Base-by-base conservation (phyloP, 1,139 yeast genomes). In the Suhomyces coccinellae region DNA sequence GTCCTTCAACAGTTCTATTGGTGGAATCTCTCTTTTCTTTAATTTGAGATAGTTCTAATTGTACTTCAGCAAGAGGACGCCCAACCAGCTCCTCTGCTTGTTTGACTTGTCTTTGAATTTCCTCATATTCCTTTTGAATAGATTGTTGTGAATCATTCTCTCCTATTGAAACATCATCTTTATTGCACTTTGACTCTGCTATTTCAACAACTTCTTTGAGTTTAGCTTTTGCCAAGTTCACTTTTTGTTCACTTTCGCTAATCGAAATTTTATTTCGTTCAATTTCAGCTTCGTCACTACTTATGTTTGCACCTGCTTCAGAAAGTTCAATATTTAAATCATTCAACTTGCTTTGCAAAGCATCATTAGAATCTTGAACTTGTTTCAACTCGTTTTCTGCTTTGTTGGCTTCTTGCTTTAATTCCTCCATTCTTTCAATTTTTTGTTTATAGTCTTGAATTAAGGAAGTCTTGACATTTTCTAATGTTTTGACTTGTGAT, bases 11-110 rank as follows among this genome's bases (percentile, higher is more conserved):
- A 2, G 56, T 60, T 8, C 54, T 54, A 36, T 65, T 63, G 1
- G 75, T 62, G 6, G 58, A 58, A 13, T 67, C 74, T 38, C 56
- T 67, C 55, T 48, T 60, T 40, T 43, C 51, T 32, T 64, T 63
- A 17, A 61, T 58, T 3, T 48, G 43, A 7, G 62, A 49, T 16
- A 72, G 56, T 32, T 71, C 71, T 10, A 48, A 49, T 45, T 71
- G 73, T 3, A 74, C 70, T 28, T 70, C 75, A 40, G 70, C 76
- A 37, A 65, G 62, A 0, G 72, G 54, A 29, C 63, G 57, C 0
- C 75, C 76, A 11, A 71, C 56, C 16, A 57, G 56, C 26, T 56
- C 57, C 46, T 75, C 79, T 2, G 73, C 71, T 44, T 68, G 69
- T 41, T 62, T 61, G 1, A 73, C 64, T 13, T 71, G 72, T 33